Conservation (phyloP, 306 rosid species). For the Lotus japonicus region DNA sequence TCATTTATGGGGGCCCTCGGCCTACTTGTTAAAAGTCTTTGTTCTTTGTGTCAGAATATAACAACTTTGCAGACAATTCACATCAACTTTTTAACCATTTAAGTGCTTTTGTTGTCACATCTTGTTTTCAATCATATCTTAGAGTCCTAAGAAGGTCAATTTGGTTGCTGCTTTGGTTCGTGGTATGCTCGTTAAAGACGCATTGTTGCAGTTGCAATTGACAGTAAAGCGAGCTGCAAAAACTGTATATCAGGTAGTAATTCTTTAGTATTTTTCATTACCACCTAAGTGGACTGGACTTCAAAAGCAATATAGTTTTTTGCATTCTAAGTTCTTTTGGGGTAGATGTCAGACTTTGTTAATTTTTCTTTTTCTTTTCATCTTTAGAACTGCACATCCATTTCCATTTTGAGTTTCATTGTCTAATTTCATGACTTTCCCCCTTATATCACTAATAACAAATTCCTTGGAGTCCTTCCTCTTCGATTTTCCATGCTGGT, state of each 20-base stretch:
- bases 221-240: slow-evolving; percentile 85
- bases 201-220: slow-evolving; percentile 82
- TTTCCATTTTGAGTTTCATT: not conserved
- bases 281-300: not conserved
- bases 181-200: slow-evolving; percentile 99
- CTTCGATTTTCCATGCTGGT: not conserved
- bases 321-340: not conserved
- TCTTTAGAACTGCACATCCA: not conserved
- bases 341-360: not conserved
- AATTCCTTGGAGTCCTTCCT: not conserved
- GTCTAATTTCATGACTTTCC: not conserved
- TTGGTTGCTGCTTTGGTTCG: slow-evolving; percentile 92
- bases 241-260: slow-evolving; percentile 82
- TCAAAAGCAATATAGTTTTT: not conserved
- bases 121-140: slow-evolving; percentile 9
- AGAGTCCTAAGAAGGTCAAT: slow-evolving; percentile 96
- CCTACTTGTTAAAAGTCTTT: not conserved
- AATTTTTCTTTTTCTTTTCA: not conserved
- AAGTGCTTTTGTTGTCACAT: not conserved
- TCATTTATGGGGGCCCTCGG: not conserved
- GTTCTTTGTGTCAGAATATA: not conserved
- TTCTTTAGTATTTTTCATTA: not conserved
- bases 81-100: not conserved
- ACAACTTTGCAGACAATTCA: not conserved
- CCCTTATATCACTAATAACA: not conserved